Percentiles rank a stretch among this genome's conserved stretches.
Evolutionary conservation across 805 yeast species (phyloP).

Genomic region (Saturnispora halmiae): DNA sequence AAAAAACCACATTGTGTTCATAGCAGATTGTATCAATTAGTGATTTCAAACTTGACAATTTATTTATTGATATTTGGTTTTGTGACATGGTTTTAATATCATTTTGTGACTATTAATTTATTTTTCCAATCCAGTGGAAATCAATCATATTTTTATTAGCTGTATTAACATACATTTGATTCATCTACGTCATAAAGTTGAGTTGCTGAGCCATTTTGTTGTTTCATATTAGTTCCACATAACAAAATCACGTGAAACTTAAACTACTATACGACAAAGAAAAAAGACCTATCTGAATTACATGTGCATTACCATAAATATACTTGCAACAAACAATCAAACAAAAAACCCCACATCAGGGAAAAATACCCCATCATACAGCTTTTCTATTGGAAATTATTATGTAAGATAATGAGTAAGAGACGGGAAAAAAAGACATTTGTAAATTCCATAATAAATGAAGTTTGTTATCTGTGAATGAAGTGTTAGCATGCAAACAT

Average conservation of each 20-base stretch:
- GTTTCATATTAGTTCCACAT: constrained; percentile 8
- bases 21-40: constrained; percentile 9
- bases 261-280: no score
- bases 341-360: no score
- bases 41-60: neutral
- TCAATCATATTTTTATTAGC: constrained; percentile 3
- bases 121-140: neutral
- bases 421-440: no score
- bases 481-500: constrained; percentile 3
- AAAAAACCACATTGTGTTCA: constrained; percentile 9
- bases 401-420: neutral
- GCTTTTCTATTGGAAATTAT: no score
- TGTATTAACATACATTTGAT: neutral
- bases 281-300: no score
- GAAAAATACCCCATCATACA: no score
- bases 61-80: neutral
- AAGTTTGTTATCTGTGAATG: no score
- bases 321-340: no score
- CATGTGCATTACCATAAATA: no score
- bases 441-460: no score
- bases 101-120: no score
- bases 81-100: no score
- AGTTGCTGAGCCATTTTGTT: constrained; percentile 2
- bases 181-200: constrained; percentile 5
- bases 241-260: neutral